Conservation (phyloP, 306 rosid genomes). For the Mimosa pudica region DNA sequence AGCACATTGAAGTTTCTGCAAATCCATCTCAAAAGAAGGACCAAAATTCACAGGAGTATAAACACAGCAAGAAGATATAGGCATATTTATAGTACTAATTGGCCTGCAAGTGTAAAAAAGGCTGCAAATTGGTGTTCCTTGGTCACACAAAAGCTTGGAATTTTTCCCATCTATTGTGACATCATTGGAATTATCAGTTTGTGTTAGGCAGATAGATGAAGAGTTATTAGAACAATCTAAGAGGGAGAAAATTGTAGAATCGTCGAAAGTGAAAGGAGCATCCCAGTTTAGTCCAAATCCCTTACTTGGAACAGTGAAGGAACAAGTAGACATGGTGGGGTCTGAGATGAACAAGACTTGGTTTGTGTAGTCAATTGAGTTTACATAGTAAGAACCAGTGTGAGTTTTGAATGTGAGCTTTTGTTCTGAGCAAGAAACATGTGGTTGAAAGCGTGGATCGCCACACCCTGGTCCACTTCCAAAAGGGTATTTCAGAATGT, state of each 20-base stretch:
- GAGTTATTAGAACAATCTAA: conserved; percentile 3
- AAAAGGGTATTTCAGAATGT: conserved; percentile 17
- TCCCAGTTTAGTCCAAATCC: conserved; percentile 19
- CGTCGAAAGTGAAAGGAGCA: conserved; percentile 1
- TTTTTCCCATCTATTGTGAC: conserved; percentile 10
- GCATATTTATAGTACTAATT: conserved; percentile 55
- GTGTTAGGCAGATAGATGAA: conserved; percentile 1
- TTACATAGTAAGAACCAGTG: conserved; percentile 9
- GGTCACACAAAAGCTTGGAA: conserved; percentile 64
- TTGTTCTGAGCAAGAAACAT: conserved; percentile 4
- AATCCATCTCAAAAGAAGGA: conserved; percentile 77
- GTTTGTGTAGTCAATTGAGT: conserved; percentile 9
- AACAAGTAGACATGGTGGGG: conserved; percentile 19
- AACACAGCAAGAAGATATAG: conserved; percentile 75
- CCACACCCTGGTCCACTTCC: conserved; percentile 21
- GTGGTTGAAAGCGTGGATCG: conserved; percentile 19
- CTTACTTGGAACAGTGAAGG: conserved; percentile 12
- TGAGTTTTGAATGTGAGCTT: conserved; percentile 11
- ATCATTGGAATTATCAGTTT: conserved; percentile 14
- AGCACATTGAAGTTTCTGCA: conserved; percentile 73
- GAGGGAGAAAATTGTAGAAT: conserved; percentile 14
- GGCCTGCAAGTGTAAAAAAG: conserved; percentile 72
- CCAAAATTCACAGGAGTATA: conserved; percentile 85
- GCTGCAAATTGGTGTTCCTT: conserved; percentile 63
- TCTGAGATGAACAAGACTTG: conserved; percentile 12